phyloP scores from a whole-genome alignment of 495 filamentous ascomycete species.

The Aspergillus egyptiacus region DNA sequence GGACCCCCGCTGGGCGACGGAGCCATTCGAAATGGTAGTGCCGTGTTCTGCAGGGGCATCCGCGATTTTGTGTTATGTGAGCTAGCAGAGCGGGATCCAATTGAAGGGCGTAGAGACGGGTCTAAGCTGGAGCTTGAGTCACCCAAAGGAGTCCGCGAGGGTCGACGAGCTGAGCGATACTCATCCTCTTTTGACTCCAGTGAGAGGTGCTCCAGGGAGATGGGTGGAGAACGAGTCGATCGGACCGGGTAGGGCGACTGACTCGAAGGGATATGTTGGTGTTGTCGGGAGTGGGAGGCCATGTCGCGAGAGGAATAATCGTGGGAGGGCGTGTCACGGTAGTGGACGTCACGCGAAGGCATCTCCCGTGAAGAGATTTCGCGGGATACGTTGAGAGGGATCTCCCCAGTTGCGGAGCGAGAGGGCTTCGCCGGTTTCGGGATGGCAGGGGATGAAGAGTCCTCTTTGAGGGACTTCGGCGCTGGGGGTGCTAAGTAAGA shows the following conservation, averaged over 20 bases:
- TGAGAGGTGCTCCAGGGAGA: conserved; percentile 39
- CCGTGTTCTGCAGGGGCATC: conserved; percentile 32
- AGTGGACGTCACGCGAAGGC: too few species aligned
- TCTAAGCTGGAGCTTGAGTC: conserved; percentile 39
- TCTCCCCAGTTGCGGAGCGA: conserved; percentile 62
- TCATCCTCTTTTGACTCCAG: conserved; percentile 34
- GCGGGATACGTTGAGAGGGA: conserved; percentile 54
- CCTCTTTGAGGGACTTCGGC: conserved; percentile 42
- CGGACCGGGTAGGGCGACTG: conserved; percentile 22
- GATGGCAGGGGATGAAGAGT: conserved; percentile 11
- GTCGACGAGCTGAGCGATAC: conserved; percentile 34
- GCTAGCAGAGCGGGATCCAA: conserved; percentile 35
- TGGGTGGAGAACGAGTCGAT: conserved; percentile 28
- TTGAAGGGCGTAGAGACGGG: conserved; percentile 28
- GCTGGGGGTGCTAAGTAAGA: conserved; percentile 71
- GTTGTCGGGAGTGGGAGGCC: conserved; percentile 7
- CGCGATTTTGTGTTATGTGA: conserved; percentile 34
- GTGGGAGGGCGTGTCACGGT: too few species aligned
- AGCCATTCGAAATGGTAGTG: conserved; percentile 39
- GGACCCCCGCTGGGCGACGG: conserved; percentile 39
- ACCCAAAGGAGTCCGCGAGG: conserved; percentile 29
- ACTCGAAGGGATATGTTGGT: conserved; percentile 24
- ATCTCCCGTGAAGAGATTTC: conserved; percentile 24
- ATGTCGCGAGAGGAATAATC: too few species aligned
- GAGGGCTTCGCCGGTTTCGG: conserved; percentile 28